Evolutionary conservation across 257 asterid genomes (phyloP), one percentile per base, ranked within the genome.

Genomic region (Voacanga thouarsii): DNA sequence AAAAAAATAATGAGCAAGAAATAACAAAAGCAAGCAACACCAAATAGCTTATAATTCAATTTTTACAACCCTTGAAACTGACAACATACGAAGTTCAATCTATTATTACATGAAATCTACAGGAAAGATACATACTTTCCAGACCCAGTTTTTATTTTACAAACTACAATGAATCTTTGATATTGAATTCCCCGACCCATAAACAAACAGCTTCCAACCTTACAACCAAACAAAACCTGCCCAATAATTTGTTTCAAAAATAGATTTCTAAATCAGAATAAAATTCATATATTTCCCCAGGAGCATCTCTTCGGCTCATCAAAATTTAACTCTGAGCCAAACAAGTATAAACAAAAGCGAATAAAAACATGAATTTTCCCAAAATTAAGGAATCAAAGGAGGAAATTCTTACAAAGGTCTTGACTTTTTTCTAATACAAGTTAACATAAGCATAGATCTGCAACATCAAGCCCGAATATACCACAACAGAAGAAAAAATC

Each of bases 361-460:
- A 24, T 0, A 68, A 63, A 68, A 68, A 37, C 72, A 67, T 30
- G 23, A 43, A 39, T 39, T 67, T 37, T 24, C 71, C n/a, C n/a
- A 12, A 41, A 39, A 68, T 12, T 30, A 49, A 50, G 10, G 60
- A 23, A 33, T 30, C 1, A 55, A 56, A 18, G 5, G n/a, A n/a
- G 14, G 23, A 16, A 8, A 61, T 24, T 44, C 65, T 49, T 11
- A 21, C 24, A 72, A 44, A 37, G 19, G 11, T 9, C 15, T 5
- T 19, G 15, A 15, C 77, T 71, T 80, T 18, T 19, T 6, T 26
- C 60, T 0, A 63, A 24, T 14, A 65, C 16, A 45, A 7, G 56
- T 24, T 21, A 30, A 26, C 14, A 59, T 12, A 45, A 47, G n/a
- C 80, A 16, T 5, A 80, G 83, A 80, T 80, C 80, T 70, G 53